Evolutionary conservation across 306 rosid genomes (phyloP), one percentile per base, ranked within the genome.

Genomic region (Quercus dentata): DNA sequence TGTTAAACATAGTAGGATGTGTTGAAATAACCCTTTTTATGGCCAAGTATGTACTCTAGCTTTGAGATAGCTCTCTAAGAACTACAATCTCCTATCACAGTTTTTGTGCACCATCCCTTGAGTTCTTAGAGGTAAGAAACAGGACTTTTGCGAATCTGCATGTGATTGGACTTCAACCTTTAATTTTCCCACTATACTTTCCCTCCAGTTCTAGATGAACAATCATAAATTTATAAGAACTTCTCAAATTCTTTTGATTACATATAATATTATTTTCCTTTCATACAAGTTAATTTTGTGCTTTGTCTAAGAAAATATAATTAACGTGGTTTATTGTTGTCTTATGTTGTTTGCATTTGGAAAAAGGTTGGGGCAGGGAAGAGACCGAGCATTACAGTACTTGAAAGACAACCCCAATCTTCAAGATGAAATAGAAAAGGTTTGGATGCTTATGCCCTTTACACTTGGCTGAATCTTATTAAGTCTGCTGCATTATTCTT

Each of bases 321-420:
- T 27, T 69, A n/a, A 15, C 23, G 41, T 79, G 62, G 30, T 74
- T 78, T 79, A 80, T 55, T 70, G 67, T 21, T 55, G 56, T 74
- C 33, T 69, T 76, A 71, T 74, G 69, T 81, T 82, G 17, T 71
- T 72, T 67, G 8, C 74, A 19, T 62, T 65, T 59, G 68, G 74
- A 72, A 78, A 85, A 84, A 95, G 98, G 90, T 85, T 95, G 83
- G 99, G 99, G 75, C 99, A 95, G 80, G 99, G 98, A 84, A 91
- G 99, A 81, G 99, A 95, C 80, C 93, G 78, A 88, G 89, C 99
- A 79, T 75, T 93, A 56, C 97, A 91, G 80, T 95, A 87, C 89
- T 86, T 91, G 79, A 91, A 86, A 79, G 99, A 95, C 78, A 93
- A 90, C 78, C 87, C 96, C 21, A 75, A 73, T 80, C 86, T 95